These are phyloP conservation scores for Eimeria acervulina DNA, from an alignment of 169 alveolate genomes.

Conservation along the genomic window DNA sequence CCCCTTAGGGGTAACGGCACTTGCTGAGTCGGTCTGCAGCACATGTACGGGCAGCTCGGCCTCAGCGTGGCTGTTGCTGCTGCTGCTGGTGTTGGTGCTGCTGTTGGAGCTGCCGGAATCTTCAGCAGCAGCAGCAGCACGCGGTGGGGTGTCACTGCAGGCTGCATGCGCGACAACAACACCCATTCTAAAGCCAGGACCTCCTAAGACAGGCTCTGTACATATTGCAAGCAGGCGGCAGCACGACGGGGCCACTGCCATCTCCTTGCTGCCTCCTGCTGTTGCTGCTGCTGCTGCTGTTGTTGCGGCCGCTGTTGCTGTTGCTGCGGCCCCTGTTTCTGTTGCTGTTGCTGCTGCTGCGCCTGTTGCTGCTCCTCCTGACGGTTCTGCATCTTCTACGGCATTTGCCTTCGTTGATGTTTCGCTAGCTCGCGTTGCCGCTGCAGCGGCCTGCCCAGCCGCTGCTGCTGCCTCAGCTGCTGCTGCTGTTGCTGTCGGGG, in stretches of 20 bases:
- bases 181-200: slow-evolving; percentile 59
- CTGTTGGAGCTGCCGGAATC: neutral
- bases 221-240: slow-evolving; percentile 66
- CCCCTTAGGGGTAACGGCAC: slow-evolving; percentile 66
- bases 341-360: too few species aligned
- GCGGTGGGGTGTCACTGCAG: neutral
- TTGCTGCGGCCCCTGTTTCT: neutral
- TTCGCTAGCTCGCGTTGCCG: neutral
- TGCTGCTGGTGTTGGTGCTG: slow-evolving; percentile 3
- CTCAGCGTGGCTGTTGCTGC: neutral
- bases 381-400: too few species aligned
- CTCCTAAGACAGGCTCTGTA: slow-evolving; percentile 54
- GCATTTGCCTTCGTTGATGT: too few species aligned
- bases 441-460: neutral
- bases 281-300: neutral
- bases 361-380: too few species aligned
- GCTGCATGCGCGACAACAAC: slow-evolving; percentile 41
- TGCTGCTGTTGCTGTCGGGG: neutral
- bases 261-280: neutral
- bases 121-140: neutral
- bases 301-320: slow-evolving; percentile 15
- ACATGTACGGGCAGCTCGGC: slow-evolving; percentile 66
- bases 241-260: neutral
- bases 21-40: slow-evolving; percentile 47
- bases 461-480: neutral